These are phyloP conservation scores for Mycena rosella DNA, from an alignment of 768 basidiomycete genomes.

Conservation along the genomic window DNA sequence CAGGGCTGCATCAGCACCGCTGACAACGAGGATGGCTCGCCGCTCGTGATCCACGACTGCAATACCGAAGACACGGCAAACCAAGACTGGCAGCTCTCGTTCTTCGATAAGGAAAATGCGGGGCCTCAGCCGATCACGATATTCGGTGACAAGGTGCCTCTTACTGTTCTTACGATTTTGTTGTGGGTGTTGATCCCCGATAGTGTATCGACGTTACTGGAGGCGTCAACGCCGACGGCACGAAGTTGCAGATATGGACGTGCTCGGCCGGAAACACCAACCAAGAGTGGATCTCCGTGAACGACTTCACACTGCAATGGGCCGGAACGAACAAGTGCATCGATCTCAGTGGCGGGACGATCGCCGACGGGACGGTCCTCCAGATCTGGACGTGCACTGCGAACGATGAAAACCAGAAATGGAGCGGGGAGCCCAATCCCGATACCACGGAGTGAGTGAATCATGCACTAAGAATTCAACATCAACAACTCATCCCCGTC, in stretches of 20 bases:
- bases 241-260: constrained; percentile 17
- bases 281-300: constrained; percentile 10
- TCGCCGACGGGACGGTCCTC: constrained; percentile 3
- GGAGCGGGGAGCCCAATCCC: constrained; percentile 4
- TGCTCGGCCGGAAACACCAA: background rate
- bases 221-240: constrained; percentile 15
- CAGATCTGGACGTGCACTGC: constrained; percentile 17
- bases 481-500: background rate
- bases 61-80: constrained; percentile 5
- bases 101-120: background rate
- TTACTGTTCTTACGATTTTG: background rate
- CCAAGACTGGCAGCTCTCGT: constrained; percentile 14
- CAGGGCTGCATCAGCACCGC: constrained; percentile 9
- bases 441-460: background rate
- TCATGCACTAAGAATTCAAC: no score
- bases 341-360: constrained; percentile 12
- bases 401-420: constrained; percentile 24
- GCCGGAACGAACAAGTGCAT: constrained; percentile 20
- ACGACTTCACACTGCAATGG: constrained; percentile 9
- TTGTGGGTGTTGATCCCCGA: background rate
- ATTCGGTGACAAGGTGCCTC: constrained; percentile 7
- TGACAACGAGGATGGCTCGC: background rate
- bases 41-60: constrained; percentile 19
- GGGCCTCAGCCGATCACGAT: background rate
- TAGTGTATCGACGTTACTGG: constrained; percentile 7